Conservation (phyloP, 2,329 filamentous ascomycete species). For the Diaporthe nobilis region DNA sequence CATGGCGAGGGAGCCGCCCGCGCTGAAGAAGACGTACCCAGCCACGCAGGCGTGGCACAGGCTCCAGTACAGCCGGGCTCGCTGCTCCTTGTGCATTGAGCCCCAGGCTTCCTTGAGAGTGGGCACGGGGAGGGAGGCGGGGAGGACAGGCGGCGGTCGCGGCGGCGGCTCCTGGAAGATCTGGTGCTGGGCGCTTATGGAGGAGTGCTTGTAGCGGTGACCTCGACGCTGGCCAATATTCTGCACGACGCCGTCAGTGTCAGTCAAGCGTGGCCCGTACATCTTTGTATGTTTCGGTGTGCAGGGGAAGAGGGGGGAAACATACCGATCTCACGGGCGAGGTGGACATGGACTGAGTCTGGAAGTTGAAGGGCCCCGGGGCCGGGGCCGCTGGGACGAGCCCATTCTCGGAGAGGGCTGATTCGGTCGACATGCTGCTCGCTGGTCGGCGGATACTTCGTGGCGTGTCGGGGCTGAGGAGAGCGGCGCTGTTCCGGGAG, state of each 20-base stretch:
- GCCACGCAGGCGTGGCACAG: slow-evolving; percentile 88
- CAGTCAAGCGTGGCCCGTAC: slow-evolving; percentile 8
- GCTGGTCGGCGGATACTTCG: slow-evolving; percentile 47
- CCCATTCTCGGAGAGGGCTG: slow-evolving; percentile 46
- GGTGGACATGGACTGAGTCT: slow-evolving; percentile 83
- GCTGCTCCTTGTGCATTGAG: slow-evolving; percentile 92
- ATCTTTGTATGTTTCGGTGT: background rate
- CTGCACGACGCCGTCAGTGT: slow-evolving; percentile 57
- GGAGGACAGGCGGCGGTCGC: slow-evolving; percentile 87
- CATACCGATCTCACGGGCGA: slow-evolving; percentile 82
- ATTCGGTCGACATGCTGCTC: slow-evolving; percentile 54
- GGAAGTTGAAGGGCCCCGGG: slow-evolving; percentile 91
- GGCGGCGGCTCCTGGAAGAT: slow-evolving; percentile 95
- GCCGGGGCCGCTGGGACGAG: slow-evolving; percentile 48
- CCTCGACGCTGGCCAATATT: slow-evolving; percentile 92
- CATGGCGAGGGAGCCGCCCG: slow-evolving; percentile 88
- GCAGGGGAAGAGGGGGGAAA: slow-evolving; percentile 40
- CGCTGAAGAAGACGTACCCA: slow-evolving; percentile 86
- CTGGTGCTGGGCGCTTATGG: slow-evolving; percentile 88
- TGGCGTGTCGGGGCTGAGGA: slow-evolving; percentile 47
- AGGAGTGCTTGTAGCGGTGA: slow-evolving; percentile 98
- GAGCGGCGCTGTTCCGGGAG: slow-evolving; percentile 42
- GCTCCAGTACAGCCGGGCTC: slow-evolving; percentile 87
- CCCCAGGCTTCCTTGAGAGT: slow-evolving; percentile 89
- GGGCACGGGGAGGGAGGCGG: slow-evolving; percentile 91